Evolutionary conservation across 163 green algal genomes (phyloP).

Genomic region (Chlorella variabilis): DNA sequence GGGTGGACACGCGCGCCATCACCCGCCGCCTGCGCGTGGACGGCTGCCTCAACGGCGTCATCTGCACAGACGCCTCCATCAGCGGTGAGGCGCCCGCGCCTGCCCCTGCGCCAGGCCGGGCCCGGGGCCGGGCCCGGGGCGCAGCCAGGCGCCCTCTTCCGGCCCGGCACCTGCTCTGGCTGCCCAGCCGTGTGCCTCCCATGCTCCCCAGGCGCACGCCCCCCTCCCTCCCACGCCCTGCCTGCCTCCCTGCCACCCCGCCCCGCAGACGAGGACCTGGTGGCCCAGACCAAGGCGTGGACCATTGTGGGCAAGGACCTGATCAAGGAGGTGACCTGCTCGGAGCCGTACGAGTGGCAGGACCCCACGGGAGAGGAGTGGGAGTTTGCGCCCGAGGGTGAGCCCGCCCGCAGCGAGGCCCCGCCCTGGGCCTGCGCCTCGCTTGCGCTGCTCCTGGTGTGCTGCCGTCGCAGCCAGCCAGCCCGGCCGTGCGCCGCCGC

Average conservation of each 20-base stretch:
- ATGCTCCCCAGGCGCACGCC: not conserved
- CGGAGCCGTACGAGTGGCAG: constrained; percentile 93
- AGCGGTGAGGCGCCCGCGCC: constrained; percentile 3
- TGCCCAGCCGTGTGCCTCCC: too few relatives aligned
- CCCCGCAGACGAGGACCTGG: constrained; percentile 81
- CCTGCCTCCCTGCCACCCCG: too few relatives aligned
- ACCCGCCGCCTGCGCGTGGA: constrained; percentile 92
- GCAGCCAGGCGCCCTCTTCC: too few relatives aligned
- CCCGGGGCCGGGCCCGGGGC: too few relatives aligned
- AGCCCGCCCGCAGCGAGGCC: not conserved
- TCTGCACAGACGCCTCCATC: constrained; percentile 71
- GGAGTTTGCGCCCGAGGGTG: constrained; percentile 84
- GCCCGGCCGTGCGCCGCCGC: too few relatives aligned
- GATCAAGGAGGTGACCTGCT: constrained; percentile 86
- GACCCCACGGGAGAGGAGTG: constrained; percentile 90
- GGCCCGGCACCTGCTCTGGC: too few relatives aligned
- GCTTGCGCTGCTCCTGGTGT: too few relatives aligned
- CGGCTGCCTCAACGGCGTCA: constrained; percentile 94
- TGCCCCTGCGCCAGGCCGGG: too few relatives aligned
- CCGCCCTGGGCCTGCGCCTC: too few relatives aligned
- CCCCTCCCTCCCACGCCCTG: not conserved
- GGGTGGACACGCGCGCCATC: constrained; percentile 96
- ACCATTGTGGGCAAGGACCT: constrained; percentile 97
- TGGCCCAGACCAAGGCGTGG: constrained; percentile 85
- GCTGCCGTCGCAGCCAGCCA: too few relatives aligned